Percentiles rank a stretch among this genome's conserved stretches.
Conservation (phyloP, 2,329 filamentous ascomycete species). For the Penicillium brevicompactum region DNA sequence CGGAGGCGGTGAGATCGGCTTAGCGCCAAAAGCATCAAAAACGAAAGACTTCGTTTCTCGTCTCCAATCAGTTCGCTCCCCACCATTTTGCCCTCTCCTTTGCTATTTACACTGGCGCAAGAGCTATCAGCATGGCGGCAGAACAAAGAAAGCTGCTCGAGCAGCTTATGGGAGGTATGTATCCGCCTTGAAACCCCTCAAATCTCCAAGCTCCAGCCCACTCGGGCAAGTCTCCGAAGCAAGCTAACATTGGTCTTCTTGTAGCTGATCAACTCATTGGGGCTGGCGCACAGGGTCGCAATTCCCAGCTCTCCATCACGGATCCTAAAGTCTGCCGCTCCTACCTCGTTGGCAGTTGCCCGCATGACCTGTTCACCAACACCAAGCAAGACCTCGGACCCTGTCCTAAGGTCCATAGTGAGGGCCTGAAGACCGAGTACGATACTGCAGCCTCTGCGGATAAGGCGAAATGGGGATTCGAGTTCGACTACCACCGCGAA, state of each 20-base stretch:
- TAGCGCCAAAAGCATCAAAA: conserved; percentile 23
- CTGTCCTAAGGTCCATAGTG: conserved; percentile 85
- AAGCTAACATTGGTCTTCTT: conserved; percentile 31
- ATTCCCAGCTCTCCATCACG: conserved; percentile 80
- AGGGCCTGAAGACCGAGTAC: conserved; percentile 87
- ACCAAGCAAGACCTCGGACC: conserved; percentile 95
- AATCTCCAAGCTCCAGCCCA: conserved; percentile 11
- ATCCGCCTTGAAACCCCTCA: neutral
- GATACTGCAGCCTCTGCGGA: conserved; percentile 71
- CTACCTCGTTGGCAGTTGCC: conserved; percentile 90
- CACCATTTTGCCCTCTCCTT: conserved; percentile 9
- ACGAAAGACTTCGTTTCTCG: conserved; percentile 13
- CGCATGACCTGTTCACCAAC: conserved; percentile 98
- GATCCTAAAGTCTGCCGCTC: conserved; percentile 95
- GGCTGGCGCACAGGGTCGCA: conserved; percentile 70
- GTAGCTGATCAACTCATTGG: conserved; percentile 72
- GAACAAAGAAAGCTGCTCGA: conserved; percentile 98
- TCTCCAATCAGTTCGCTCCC: conserved; percentile 9
- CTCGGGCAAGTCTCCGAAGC: conserved; percentile 6
- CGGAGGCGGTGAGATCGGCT: conserved; percentile 27
- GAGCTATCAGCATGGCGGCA: conserved; percentile 70
- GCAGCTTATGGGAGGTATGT: conserved; percentile 71
- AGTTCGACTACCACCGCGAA: conserved; percentile 95
- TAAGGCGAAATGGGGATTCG: conserved; percentile 80
- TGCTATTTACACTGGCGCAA: conserved; percentile 4